Evolutionary conservation across 495 filamentous ascomycete genomes (phyloP), one percentile per base, ranked within the genome.

Genomic region (Cryomyces antarcticus): DNA sequence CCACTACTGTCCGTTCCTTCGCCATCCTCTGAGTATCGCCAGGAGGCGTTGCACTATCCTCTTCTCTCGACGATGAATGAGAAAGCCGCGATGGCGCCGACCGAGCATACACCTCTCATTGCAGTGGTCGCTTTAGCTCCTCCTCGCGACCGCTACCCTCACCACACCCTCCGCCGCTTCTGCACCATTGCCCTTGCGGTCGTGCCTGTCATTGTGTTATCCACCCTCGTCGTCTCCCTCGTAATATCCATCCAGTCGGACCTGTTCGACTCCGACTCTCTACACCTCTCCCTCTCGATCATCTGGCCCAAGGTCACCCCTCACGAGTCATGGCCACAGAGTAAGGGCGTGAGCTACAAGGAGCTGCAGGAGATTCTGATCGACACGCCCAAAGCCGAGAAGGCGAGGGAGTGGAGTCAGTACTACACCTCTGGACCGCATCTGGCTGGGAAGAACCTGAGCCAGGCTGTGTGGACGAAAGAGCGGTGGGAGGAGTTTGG

Each of bases 341-440:
- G 53, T 29, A 39, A 52, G 34, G 42, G 53, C 79, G 31, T 64
- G 10, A 52, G 62, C 31, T 82, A 75, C 53, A 63, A 75, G 36
- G 69, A 84, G 45, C 72, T 95, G 17, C 69, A 78, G 47, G 59
- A 68, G 11, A 72, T 93, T 35, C 62, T 95, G 41, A 59, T 76
- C 27, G 63, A 73, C 9, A 86, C 79, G 1, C 87, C 87, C 0
- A 73, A 72, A 30, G 69, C 72, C 37, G 64, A 69, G 28, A 77
- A 76, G 52, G 75, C 72, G 5, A 64, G 71, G 44, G 77, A 92
- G 58, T 95, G 85, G 85, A 88, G 80, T 54, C 62, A 70, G 47
- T 96, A 95, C 60, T 96, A 96, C 51, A 93, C 89, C 0, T 61
- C 77, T 2, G 89, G 89, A 0, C 71, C 82, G 1, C 89, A 97